Evolutionary conservation across 148 eudicot genomes (phyloP).

Genomic region (Simmondsia chinensis): DNA sequence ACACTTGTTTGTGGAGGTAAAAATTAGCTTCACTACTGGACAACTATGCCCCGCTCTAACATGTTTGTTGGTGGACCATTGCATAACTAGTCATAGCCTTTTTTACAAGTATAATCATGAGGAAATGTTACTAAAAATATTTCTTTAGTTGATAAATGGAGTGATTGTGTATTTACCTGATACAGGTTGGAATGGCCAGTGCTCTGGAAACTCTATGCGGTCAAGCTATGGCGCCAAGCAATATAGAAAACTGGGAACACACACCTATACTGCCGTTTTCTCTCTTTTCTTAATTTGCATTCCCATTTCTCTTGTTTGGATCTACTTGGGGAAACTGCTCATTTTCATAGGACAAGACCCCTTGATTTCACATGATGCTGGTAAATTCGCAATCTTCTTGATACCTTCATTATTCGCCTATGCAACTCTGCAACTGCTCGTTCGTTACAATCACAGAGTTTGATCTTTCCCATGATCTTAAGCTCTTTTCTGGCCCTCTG

Average conservation of each 20-base stretch:
- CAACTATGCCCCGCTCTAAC: too few relatives aligned
- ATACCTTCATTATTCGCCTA: conserved; percentile 57
- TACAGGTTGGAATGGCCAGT: conserved; percentile 71
- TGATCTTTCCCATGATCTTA: conserved; percentile 58
- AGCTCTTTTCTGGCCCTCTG: conserved; percentile 37
- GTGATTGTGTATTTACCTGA: too few relatives aligned
- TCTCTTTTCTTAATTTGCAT: conserved; percentile 51
- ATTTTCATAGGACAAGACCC: conserved; percentile 67
- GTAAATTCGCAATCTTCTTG: conserved; percentile 46
- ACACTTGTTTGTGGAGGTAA: too few relatives aligned
- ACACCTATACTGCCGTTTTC: conserved; percentile 66
- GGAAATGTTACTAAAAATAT: too few relatives aligned
- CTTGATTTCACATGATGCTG: conserved; percentile 63
- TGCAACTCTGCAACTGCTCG: conserved; percentile 62
- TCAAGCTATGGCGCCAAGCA: conserved; percentile 86
- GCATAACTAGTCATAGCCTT: too few relatives aligned
- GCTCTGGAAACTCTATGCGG: conserved; percentile 83
- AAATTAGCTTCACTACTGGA: too few relatives aligned
- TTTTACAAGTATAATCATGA: too few relatives aligned
- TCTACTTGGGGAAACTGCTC: conserved; percentile 41
- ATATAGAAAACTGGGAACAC: conserved; percentile 69
- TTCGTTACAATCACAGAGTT: conserved; percentile 71
- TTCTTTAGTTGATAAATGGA: too few relatives aligned
- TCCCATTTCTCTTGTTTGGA: conserved; percentile 64
- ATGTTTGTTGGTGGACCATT: too few relatives aligned